Evolutionary conservation across 2,329 filamentous ascomycete genomes (phyloP).

Genomic region (Podosphaera xanthii): DNA sequence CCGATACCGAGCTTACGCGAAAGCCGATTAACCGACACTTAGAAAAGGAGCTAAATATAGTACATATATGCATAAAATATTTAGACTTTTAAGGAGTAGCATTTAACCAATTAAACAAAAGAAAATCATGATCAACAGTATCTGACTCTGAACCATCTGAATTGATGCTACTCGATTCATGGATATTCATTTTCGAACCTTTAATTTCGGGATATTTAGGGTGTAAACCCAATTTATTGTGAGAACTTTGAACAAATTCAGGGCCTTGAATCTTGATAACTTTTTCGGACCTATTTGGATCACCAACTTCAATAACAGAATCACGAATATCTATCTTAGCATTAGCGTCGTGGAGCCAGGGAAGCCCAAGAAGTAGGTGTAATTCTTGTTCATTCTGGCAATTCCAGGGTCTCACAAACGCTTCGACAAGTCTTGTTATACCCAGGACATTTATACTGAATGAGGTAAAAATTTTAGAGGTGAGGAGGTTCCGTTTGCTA

Average conservation of each 20-base stretch:
- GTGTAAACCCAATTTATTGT: not conserved
- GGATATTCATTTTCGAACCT: not conserved
- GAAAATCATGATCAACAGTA: too few relatives aligned
- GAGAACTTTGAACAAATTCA: not conserved
- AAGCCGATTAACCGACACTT: too few relatives aligned
- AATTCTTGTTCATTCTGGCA: not conserved
- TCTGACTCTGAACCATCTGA: not conserved
- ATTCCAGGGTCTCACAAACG: not conserved
- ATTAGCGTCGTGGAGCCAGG: not conserved
- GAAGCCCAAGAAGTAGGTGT: not conserved
- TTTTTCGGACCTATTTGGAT: too few relatives aligned
- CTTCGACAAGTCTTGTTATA: not conserved
- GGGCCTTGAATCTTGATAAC: not conserved
- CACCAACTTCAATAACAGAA: not conserved
- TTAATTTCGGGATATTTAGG: not conserved
- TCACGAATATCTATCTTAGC: not conserved
- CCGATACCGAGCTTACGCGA: too few relatives aligned
- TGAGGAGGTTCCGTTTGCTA: not conserved
- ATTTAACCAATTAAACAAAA: too few relatives aligned
- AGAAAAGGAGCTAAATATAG: too few relatives aligned
- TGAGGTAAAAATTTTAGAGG: not conserved
- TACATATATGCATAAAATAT: too few relatives aligned
- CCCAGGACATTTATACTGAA: not conserved
- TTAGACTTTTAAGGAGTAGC: too few relatives aligned
- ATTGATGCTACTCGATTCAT: not conserved